These are phyloP conservation scores for Aspergillus oerlinghausenensis DNA, from an alignment of 2,329 filamentous ascomycete genomes.

Conservation along the genomic window DNA sequence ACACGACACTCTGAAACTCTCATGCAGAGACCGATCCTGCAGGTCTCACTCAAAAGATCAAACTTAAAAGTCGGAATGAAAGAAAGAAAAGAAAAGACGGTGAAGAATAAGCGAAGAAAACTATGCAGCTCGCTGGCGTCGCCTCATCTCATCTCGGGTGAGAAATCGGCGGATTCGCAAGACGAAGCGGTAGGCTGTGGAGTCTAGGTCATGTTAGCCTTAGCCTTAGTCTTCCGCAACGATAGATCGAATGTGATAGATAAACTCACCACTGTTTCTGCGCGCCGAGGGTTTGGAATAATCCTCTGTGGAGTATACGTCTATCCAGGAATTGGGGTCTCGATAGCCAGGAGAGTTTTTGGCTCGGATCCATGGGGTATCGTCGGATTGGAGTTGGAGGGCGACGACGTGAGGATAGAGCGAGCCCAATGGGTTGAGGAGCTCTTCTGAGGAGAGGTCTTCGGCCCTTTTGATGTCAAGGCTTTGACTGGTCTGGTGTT, in stretches of 20 bases:
- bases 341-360: constrained; percentile 28
- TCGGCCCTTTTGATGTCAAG: constrained; percentile 20
- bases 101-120: not conserved
- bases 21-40: not conserved
- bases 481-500: constrained; percentile 21
- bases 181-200: constrained; percentile 24
- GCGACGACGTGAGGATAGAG: constrained; percentile 37
- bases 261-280: constrained; percentile 24
- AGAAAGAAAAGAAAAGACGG: not conserved
- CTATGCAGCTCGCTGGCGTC: constrained; percentile 13
- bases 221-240: constrained; percentile 14
- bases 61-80: not conserved
- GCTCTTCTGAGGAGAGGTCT: constrained; percentile 25
- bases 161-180: constrained; percentile 30
- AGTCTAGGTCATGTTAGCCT: constrained; percentile 14
- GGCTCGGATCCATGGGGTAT: constrained; percentile 19
- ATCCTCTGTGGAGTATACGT: constrained; percentile 25
- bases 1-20: not conserved
- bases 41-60: too few species aligned
- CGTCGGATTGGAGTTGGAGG: constrained; percentile 30
- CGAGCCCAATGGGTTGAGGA: constrained; percentile 27
- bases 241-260: constrained; percentile 10
- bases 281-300: constrained; percentile 14
- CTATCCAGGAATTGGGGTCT: constrained; percentile 28
- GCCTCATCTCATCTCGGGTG: constrained; percentile 28